Evolutionary conservation across 495 filamentous ascomycete species (phyloP).

Genomic region (Recurvomyces mirabilis): DNA sequence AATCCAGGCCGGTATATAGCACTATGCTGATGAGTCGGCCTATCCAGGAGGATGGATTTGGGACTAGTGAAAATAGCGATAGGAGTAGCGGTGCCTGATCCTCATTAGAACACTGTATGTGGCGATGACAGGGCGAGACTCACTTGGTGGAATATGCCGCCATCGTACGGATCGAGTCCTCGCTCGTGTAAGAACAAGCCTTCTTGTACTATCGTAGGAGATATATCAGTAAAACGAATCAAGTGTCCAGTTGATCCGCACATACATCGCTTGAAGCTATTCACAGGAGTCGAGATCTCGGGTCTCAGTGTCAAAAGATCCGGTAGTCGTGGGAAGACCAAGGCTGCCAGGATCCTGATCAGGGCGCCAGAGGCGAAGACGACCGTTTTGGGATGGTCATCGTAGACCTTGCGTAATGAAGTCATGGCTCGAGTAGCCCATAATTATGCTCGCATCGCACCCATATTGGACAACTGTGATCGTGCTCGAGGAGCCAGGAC

Average conservation of each 20-base stretch:
- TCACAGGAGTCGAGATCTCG: conserved; percentile 92
- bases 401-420: conserved; percentile 10
- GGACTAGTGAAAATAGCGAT: conserved; percentile 78
- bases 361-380: conserved; percentile 67
- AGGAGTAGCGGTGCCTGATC: conserved; percentile 74
- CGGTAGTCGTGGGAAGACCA: conserved; percentile 71
- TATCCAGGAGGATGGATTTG: conserved; percentile 24
- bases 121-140: neutral
- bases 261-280: conserved; percentile 93
- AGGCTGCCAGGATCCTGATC: conserved; percentile 69
- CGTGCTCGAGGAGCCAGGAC: too few species aligned
- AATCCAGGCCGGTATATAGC: conserved; percentile 72
- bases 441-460: too few species aligned
- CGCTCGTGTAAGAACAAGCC: conserved; percentile 91
- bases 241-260: neutral
- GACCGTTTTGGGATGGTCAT: conserved; percentile 58
- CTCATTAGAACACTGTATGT: neutral
- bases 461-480: too few species aligned
- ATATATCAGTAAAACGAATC: neutral
- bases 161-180: conserved; percentile 95
- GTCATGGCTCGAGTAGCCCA: neutral
- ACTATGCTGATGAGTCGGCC: conserved; percentile 46
- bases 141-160: conserved; percentile 92
- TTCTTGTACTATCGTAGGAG: conserved; percentile 62
- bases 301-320: conserved; percentile 81